These are phyloP conservation scores for Cucurbita maxima DNA, from an alignment of 306 rosid genomes.

Conservation along the genomic window DNA sequence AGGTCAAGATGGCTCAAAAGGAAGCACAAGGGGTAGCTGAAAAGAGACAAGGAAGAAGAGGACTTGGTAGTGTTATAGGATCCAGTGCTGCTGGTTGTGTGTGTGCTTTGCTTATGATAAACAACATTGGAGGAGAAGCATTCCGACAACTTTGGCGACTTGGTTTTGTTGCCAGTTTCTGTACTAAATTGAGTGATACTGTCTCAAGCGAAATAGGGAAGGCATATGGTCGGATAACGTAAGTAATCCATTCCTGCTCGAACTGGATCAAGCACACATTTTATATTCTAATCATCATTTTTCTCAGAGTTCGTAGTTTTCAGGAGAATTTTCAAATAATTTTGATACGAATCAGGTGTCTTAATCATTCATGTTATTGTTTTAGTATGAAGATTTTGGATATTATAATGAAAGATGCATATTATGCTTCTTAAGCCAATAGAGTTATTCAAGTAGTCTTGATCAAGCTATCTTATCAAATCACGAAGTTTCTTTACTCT, in stretches of 20 bases:
- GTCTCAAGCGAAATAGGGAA: constrained; percentile 97
- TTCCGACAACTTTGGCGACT: constrained; percentile 62
- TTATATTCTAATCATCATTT: neutral
- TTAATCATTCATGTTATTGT: no score
- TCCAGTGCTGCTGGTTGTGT: constrained; percentile 95
- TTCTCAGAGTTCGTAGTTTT: neutral
- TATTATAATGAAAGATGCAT: no score
- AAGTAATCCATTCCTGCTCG: constrained; percentile 17
- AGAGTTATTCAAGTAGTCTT: no score
- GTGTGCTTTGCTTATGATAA: constrained; percentile 63
- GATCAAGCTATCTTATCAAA: no score
- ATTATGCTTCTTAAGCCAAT: no score
- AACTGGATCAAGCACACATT: neutral
- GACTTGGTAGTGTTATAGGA: constrained; percentile 89
- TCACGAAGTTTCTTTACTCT: no score
- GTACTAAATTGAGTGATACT: constrained; percentile 91
- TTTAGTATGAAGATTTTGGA: no score
- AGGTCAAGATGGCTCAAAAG: constrained; percentile 85
- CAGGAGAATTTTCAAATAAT: neutral
- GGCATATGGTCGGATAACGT: constrained; percentile 90
- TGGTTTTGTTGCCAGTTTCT: constrained; percentile 92
- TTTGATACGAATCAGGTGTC: no score
- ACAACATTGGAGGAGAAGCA: constrained; percentile 51
- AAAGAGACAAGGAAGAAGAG: constrained; percentile 91
- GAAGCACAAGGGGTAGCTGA: constrained; percentile 91